Evolutionary conservation across 208 protist species (phyloP).

Genomic region (Acanthamoeba healyi): DNA sequence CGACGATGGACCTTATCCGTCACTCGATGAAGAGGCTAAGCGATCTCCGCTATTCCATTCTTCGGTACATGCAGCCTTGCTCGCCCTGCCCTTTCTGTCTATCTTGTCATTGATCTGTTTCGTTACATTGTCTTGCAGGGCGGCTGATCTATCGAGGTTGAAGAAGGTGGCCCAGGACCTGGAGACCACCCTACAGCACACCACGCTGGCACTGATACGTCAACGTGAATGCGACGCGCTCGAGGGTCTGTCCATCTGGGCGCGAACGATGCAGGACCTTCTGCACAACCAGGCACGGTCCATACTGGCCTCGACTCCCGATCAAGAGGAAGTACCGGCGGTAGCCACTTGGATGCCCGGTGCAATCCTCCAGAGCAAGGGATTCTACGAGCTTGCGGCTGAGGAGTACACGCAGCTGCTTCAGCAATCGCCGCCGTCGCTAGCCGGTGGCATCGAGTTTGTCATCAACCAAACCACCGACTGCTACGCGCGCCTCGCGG

Average conservation of each 20-base stretch:
- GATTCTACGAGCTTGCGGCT: conserved; percentile 17
- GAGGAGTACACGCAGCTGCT: conserved; percentile 43
- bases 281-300: neutral
- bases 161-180: conserved; percentile 58
- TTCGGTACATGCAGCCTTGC: neutral
- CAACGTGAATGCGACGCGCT: conserved; percentile 73
- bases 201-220: conserved; percentile 70
- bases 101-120: too few species aligned
- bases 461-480: conserved; percentile 39
- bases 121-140: neutral
- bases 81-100: too few species aligned
- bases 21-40: conserved; percentile 73
- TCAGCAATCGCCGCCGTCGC: neutral
- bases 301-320: neutral
- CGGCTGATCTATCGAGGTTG: conserved; percentile 1
- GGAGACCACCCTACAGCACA: conserved; percentile 75
- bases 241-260: conserved; percentile 67
- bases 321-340: neutral
- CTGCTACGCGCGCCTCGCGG: conserved; percentile 7
- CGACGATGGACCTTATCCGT: conserved; percentile 72
- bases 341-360: conserved; percentile 30
- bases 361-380: conserved; percentile 50
- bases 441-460: neutral
- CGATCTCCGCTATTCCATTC: conserved; percentile 21
- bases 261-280: neutral